Evolutionary conservation across 306 rosid species (phyloP).

Genomic region (Prunus persica): DNA sequence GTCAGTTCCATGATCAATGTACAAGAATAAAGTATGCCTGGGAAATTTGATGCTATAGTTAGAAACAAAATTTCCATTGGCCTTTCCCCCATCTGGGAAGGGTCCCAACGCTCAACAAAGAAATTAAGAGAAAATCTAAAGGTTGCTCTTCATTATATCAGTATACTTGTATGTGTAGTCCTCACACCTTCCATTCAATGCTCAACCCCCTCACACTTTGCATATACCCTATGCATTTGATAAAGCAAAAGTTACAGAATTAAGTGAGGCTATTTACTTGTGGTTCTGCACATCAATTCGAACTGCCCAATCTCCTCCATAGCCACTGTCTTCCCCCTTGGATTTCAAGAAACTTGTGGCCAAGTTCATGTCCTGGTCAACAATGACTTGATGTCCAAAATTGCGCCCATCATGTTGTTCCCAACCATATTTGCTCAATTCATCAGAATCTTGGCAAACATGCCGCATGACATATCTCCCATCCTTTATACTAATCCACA

Average conservation of each 20-base stretch:
- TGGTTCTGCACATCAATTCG: slow-evolving; percentile 51
- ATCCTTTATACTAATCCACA: slow-evolving; percentile 91
- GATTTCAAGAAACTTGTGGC: slow-evolving; percentile 76
- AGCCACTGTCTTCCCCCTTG: slow-evolving; percentile 75
- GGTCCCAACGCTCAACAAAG: not conserved
- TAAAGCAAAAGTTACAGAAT: slow-evolving; percentile 7
- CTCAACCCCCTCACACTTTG: not conserved
- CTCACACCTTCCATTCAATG: not conserved
- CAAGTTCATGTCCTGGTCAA: slow-evolving; percentile 70
- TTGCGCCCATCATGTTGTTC: slow-evolving; percentile 76
- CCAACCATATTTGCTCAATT: slow-evolving; percentile 81
- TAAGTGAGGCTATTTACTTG: slow-evolving; percentile 44
- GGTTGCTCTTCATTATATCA: not conserved
- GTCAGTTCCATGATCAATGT: slow-evolving; percentile 2
- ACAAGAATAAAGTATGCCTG: not conserved
- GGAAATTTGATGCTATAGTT: not conserved
- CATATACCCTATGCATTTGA: not conserved
- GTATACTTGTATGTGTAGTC: not conserved
- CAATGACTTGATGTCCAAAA: slow-evolving; percentile 76
- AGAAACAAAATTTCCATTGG: not conserved
- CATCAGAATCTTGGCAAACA: slow-evolving; percentile 75
- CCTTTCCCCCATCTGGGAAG: not conserved
- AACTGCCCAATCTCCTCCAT: slow-evolving; percentile 96
- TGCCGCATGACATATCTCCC: slow-evolving; percentile 50
- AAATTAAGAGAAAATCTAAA: not conserved